Base-by-base conservation (phyloP, 768 basidiomycete species). In the Termitomyces sp. region DNA sequence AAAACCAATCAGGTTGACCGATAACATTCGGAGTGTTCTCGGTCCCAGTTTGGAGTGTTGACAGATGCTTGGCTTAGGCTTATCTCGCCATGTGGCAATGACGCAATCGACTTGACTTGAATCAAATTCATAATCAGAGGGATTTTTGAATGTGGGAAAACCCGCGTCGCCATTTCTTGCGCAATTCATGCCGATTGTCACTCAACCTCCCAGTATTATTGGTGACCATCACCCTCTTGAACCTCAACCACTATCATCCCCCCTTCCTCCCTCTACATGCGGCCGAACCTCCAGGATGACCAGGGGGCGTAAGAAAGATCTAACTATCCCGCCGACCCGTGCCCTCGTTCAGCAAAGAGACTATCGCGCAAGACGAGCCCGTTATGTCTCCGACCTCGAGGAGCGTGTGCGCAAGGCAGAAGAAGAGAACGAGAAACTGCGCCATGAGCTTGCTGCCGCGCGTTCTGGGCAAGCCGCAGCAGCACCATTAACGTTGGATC, bases 251-350 rank as follows among this genome's bases (percentile, higher is more conserved):
- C 53, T 58, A 62, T 57, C 54, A 55, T 35, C 49, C 48, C 25
- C 62, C 31, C 19, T 34, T 29, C 37, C 42, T 50, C 23, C 52
- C 53, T 37, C 62, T 60, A 43, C 56, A 63, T 63, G 61, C 44
- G 31, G 51, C 46, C 40, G 35, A 46, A 35, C 53, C 32, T 42
- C 58, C 37, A 62, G 60, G 42, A 85, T 87, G 85, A 81, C 84
- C 51, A 75, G 85, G 69, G 85, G 85, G 42, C 82, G 85, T 63
- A 84, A 85, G 70, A 85, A 83, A 69, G 83, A 87, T 70, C 69
- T 80, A 37, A 81, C 82, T 23, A 84, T 82, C 51, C 82, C 84
- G 25, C 77, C 82, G 3, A 78, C 82, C 21, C 78, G 84, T 29
- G 78, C 82, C 41, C 76, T 87, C 29, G 74, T 80, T 46, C 82